Evolutionary conservation across 2,329 filamentous ascomycete species (phyloP), one percentile per base, ranked within the genome.

Genomic region (Zelopaecilomyces penicillatus): DNA sequence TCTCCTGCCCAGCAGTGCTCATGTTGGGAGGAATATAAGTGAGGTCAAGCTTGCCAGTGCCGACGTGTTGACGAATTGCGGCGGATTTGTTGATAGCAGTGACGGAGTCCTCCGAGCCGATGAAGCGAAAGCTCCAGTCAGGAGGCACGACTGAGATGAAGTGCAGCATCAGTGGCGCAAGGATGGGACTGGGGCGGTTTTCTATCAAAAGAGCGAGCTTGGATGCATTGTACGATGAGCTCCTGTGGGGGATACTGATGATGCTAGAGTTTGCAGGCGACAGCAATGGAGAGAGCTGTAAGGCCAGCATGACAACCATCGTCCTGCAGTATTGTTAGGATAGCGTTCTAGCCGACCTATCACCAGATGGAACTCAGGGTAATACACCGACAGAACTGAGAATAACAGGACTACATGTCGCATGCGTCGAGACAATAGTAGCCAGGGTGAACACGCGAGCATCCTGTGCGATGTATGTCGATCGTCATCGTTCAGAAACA

Each of bases 121-220:
- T 74, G 64, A 77, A 77, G 35, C 68, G 67, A 61, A 77, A 76
- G 30, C 68, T 69, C 75, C 75, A 79, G 60, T 78, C 74, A 1
- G 73, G 69, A 4, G 75, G 75, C 2, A 78, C 69, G 19, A 78
- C 72, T 4, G 70, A 64, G 51, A 76, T 76, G 61, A 78, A 75
- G 55, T 78, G 75, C 27, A 78, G 64, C 57, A 77, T 62, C 34
- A 76, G 62, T 1, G 75, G 74, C 3, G 73, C 73, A 36, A 79
- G 67, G 49, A 70, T 61, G 3, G 73, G 65, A 32, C 66, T 64
- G 2, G 69, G 54, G 1, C 75, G 70, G 58, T 71, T 71, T 56
- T 78, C 75, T 48, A 80, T 69, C 19, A 80, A 65, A 8, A 80
- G 67, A 30, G 74, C 76, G 33, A 79, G 65, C 56, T 78, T 77